Evolutionary conservation across 164 flowering plant species (phyloP).

Genomic region (Warburgia ugandensis): DNA sequence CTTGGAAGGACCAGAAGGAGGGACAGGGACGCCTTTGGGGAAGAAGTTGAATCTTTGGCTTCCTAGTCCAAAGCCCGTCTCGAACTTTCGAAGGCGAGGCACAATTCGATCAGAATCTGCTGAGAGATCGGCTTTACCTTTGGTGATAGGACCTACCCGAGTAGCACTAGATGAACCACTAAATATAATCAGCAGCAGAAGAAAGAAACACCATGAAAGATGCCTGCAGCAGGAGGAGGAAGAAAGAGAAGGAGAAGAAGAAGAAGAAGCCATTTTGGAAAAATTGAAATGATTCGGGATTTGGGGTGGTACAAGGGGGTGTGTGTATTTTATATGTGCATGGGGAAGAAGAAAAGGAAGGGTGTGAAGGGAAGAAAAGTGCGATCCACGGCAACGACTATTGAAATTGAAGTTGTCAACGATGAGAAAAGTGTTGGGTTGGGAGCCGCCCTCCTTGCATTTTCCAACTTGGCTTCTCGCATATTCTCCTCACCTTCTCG

Average conservation of each 20-base stretch:
- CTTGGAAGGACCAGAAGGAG: conserved; percentile 13
- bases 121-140: no score
- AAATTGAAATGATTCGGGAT: conserved; percentile 1
- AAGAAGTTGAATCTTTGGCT: conserved; percentile 1
- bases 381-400: conserved; percentile 6
- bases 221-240: conserved; percentile 7
- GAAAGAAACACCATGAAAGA: no score
- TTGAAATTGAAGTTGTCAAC: conserved; percentile 6
- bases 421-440: background rate
- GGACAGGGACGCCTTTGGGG: conserved; percentile 10
- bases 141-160: background rate
- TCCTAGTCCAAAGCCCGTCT: background rate
- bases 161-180: background rate
- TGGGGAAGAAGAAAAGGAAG: background rate
- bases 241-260: background rate
- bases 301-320: background rate
- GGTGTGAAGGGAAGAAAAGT: conserved; percentile 2
- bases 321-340: background rate
- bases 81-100: background rate
- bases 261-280: conserved; percentile 9
- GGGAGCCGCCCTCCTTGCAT: no score
- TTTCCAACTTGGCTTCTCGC: background rate
- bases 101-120: no score
- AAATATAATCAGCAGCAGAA: no score
- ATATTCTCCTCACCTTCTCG: no score